Evolutionary conservation across 495 filamentous ascomycete genomes (phyloP).

Genomic region (Lasiosphaeria ovina): DNA sequence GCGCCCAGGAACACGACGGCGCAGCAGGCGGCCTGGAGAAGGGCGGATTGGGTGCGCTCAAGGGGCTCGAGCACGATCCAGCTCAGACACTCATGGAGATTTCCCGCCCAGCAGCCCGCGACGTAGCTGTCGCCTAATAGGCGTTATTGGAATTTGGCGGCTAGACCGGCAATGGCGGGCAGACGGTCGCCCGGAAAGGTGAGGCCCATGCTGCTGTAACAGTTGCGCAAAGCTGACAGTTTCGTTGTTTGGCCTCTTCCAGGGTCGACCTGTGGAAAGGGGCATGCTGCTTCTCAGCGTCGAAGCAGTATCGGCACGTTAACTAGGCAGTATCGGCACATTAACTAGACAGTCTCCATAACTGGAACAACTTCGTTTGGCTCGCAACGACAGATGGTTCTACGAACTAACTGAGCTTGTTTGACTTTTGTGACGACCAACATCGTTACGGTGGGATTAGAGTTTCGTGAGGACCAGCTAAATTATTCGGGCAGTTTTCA

Average conservation of each 20-base stretch:
- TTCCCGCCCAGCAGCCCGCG: neutral
- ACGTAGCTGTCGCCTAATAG: neutral
- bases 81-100: neutral
- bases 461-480: too few species aligned
- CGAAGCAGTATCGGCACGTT: neutral
- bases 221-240: neutral
- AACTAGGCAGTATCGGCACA: too few species aligned
- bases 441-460: too few species aligned
- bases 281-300: neutral
- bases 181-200: neutral
- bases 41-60: neutral
- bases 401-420: too few species aligned
- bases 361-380: too few species aligned
- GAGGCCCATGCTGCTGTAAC: neutral
- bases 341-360: too few species aligned
- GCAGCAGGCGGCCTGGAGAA: neutral
- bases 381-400: too few species aligned
- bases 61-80: neutral
- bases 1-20: neutral
- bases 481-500: too few species aligned
- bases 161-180: neutral
- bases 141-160: neutral
- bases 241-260: neutral
- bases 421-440: too few species aligned
- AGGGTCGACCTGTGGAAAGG: neutral